These are phyloP conservation scores for Usnea hakonensis DNA, from an alignment of 495 filamentous ascomycete species.

Conservation along the genomic window DNA sequence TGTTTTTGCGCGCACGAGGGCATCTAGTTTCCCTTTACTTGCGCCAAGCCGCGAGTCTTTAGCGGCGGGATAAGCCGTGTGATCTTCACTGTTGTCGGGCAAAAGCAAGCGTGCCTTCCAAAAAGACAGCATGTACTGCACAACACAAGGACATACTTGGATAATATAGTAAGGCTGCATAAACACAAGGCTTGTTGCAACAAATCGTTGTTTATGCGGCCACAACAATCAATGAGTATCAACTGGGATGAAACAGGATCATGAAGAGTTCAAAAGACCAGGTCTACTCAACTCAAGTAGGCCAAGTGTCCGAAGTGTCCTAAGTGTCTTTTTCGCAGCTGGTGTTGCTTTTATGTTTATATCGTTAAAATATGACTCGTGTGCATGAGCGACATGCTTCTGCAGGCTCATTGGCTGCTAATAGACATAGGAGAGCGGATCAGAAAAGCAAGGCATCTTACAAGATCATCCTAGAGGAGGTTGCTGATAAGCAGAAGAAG, in stretches of 20 bases:
- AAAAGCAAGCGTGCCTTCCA: too few relatives aligned
- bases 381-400: conserved; percentile 19
- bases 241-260: neutral
- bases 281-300: neutral
- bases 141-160: too few relatives aligned
- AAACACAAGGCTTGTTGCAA: neutral
- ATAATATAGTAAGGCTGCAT: neutral
- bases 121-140: neutral
- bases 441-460: conserved; percentile 40
- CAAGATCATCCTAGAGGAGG: conserved; percentile 50
- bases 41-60: neutral
- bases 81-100: neutral
- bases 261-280: neutral
- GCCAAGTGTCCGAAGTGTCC: neutral
- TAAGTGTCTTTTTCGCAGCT: too few relatives aligned
- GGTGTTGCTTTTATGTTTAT: neutral
- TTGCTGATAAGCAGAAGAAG: conserved; percentile 55
- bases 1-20: neutral
- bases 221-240: neutral
- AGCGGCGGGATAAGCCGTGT: neutral
- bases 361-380: conserved; percentile 6
- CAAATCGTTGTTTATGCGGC: neutral
- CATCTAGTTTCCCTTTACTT: neutral
- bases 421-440: conserved; percentile 16
- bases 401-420: conserved; percentile 16